A percentile compares a stretch with the other conserved stretches of the same genome.
phyloP scores from a whole-genome alignment of 73 alveolate species.

The Paramecium sexaurelia region DNA sequence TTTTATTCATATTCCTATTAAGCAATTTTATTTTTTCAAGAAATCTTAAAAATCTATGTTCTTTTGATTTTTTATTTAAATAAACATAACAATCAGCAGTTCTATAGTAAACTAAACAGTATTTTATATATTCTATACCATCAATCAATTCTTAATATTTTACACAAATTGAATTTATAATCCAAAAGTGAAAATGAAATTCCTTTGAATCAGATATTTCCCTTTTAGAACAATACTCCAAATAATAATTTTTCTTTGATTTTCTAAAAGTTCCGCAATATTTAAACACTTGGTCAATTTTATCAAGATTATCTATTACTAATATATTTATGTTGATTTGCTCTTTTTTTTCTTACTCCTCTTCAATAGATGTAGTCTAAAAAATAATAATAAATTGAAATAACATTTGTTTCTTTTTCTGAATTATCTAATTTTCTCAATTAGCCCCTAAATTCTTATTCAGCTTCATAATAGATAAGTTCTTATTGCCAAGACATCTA shows the following conservation, averaged over 20 bases:
- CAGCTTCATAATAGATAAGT: neutral
- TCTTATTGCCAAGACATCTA: neutral
- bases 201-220: neutral
- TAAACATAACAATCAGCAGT: neutral
- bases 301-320: neutral
- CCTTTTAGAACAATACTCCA: neutral
- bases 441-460: neutral
- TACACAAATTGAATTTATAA: neutral
- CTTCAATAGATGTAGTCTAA: neutral
- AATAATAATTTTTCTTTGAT: neutral
- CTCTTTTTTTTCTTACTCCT: neutral
- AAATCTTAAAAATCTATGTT: neutral
- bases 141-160: neutral
- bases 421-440: neutral
- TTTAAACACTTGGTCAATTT: neutral
- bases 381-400: neutral
- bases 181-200: neutral
- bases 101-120: neutral
- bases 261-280: neutral
- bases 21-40: neutral
- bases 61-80: neutral
- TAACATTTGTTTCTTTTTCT: slow-evolving; percentile 5
- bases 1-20: no score
- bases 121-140: neutral
- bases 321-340: neutral